Conservation (phyloP, 768 basidiomycete species). For the Mycena pura region DNA sequence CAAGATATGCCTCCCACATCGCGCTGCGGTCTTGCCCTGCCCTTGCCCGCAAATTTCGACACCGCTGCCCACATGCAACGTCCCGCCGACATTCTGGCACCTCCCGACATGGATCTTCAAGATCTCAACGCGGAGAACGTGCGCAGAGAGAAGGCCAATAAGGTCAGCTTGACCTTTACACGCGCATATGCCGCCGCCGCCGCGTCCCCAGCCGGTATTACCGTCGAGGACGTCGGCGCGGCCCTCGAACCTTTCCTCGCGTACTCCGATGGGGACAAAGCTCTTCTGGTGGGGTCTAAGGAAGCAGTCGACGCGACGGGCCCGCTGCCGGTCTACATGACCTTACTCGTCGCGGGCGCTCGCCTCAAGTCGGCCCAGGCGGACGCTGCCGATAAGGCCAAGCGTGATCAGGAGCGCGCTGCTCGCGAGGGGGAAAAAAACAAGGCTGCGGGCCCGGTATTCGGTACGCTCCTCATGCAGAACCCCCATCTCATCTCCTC, state of each 20-base stretch:
- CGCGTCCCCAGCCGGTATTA: neutral
- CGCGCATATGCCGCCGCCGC: neutral
- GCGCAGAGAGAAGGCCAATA: neutral
- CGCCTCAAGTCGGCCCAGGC: neutral
- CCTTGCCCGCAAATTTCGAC: constrained; percentile 7
- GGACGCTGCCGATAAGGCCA: neutral
- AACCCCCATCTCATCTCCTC: neutral
- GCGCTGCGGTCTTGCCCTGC: neutral
- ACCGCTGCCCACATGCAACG: neutral
- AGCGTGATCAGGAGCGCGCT: neutral
- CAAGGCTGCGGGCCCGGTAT: neutral
- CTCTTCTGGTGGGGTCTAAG: constrained; percentile 14
- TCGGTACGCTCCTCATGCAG: neutral
- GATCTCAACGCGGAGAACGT: constrained; percentile 3
- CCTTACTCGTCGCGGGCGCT: neutral
- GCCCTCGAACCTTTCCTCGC: neutral
- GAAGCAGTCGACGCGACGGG: neutral
- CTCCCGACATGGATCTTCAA: neutral
- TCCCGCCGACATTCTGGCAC: neutral
- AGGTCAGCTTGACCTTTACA: neutral
- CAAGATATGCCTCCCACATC: neutral
- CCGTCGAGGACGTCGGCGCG: neutral
- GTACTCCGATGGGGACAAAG: constrained; percentile 1
- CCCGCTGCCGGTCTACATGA: neutral
- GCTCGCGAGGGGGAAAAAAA: neutral